phyloP scores from a whole-genome alignment of 2,329 filamentous ascomycete genomes.

The Colletotrichum limetticola region DNA sequence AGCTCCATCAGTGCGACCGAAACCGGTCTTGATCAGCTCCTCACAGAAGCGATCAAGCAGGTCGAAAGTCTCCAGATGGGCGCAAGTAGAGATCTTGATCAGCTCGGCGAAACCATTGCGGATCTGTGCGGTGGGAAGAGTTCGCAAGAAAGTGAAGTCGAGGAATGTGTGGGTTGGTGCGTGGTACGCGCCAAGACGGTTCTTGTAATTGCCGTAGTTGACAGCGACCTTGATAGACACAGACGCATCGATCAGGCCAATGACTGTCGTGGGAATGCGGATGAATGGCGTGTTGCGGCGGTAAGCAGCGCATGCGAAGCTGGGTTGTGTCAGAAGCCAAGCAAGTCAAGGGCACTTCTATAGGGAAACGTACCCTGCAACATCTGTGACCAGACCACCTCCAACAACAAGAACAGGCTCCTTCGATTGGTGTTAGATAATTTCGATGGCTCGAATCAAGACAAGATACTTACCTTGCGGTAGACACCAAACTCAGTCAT shows the following conservation, averaged over 20 bases:
- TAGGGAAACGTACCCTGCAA: conserved; percentile 63
- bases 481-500: conserved; percentile 80
- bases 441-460: background rate
- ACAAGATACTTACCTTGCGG: conserved; percentile 58
- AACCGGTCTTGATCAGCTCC: conserved; percentile 71
- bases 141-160: conserved; percentile 78
- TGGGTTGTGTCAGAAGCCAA: conserved; percentile 41
- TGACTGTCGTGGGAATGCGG: conserved; percentile 78
- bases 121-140: conserved; percentile 74
- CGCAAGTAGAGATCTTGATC: conserved; percentile 80
- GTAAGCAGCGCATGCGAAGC: conserved; percentile 78
- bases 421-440: conserved; percentile 43
- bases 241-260: conserved; percentile 79
- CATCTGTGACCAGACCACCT: conserved; percentile 77
- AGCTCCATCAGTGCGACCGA: conserved; percentile 70
- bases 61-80: conserved; percentile 73
- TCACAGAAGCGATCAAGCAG: conserved; percentile 77
- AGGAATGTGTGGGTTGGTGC: conserved; percentile 78
- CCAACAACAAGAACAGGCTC: conserved; percentile 75
- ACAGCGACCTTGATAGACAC: conserved; percentile 84
- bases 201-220: conserved; percentile 82
- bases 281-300: conserved; percentile 80
- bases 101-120: conserved; percentile 80
- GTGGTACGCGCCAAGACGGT: conserved; percentile 78
- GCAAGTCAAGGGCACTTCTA: conserved; percentile 48